Evolutionary conservation across 1,284 basidiomycete genomes (phyloP).

Genomic region (Malassezia nana): DNA sequence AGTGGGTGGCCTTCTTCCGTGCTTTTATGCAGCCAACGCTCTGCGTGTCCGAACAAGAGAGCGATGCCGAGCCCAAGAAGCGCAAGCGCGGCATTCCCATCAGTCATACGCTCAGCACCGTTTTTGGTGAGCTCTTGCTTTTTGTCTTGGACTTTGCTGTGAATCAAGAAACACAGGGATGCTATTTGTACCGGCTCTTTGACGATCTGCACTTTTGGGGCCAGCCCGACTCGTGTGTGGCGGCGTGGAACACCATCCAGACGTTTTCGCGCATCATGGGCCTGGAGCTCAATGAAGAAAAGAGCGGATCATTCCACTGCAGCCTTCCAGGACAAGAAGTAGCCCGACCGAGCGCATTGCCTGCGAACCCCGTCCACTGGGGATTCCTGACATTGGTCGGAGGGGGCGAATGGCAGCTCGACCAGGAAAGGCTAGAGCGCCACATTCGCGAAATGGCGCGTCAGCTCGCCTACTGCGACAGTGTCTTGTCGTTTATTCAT

Average conservation of each 20-base stretch:
- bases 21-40: not conserved
- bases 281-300: not conserved
- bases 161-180: slow-evolving; percentile 1
- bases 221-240: not conserved
- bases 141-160: slow-evolving; percentile 7
- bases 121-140: not conserved
- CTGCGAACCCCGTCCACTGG: not conserved
- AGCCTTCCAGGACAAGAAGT: not conserved
- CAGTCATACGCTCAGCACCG: slow-evolving; percentile 2
- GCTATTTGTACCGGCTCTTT: slow-evolving; percentile 2
- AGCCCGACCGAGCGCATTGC: not conserved
- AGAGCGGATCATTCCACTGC: not conserved
- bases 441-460: slow-evolving; percentile 1
- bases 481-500: not conserved
- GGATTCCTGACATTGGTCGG: not conserved
- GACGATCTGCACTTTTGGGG: slow-evolving; percentile 4
- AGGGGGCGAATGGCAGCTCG: not conserved
- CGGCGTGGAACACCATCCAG: not conserved
- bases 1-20: not conserved
- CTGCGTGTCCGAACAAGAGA: not conserved
- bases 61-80: not conserved
- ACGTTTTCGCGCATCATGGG: not conserved
- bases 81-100: slow-evolving; percentile 3
- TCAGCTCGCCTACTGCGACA: not conserved
- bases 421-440: not conserved